phyloP scores from a whole-genome alignment of 257 asterid genomes.

The Primulina tabacum region DNA sequence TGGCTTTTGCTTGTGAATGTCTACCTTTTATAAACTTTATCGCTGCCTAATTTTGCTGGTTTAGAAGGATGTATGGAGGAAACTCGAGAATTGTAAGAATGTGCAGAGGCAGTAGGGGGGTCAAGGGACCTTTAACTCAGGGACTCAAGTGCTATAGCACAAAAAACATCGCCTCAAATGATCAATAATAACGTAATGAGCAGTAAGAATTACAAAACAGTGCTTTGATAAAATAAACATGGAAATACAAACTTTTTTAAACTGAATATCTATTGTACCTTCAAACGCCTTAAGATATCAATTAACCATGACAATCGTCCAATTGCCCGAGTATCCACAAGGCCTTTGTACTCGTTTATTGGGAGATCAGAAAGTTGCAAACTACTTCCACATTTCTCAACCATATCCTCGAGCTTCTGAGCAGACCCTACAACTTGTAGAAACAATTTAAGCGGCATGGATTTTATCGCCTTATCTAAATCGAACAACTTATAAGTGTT shows the following conservation, averaged over 20 bases:
- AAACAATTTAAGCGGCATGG: conserved; percentile 85
- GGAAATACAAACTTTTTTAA: conserved; percentile 10
- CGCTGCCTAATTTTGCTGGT: too few species aligned
- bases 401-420: conserved; percentile 58
- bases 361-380: conserved; percentile 73
- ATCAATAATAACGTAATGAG: conserved; percentile 12
- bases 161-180: conserved; percentile 2
- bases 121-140: not conserved
- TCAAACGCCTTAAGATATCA: conserved; percentile 68
- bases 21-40: not conserved
- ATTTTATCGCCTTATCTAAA: conserved; percentile 59
- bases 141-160: not conserved
- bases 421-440: conserved; percentile 81
- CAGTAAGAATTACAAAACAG: not conserved
- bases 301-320: conserved; percentile 71
- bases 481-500: conserved; percentile 67
- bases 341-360: conserved; percentile 50
- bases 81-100: not conserved
- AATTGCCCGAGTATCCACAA: conserved; percentile 75
- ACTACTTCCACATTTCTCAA: conserved; percentile 64
- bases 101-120: not conserved
- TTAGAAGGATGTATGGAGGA: not conserved
- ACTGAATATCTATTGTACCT: conserved; percentile 46
- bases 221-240: conserved; percentile 14
- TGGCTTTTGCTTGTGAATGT: not conserved